phyloP scores from a whole-genome alignment of 2,329 filamentous ascomycete species.

The Pyrenochaeta sp. region DNA sequence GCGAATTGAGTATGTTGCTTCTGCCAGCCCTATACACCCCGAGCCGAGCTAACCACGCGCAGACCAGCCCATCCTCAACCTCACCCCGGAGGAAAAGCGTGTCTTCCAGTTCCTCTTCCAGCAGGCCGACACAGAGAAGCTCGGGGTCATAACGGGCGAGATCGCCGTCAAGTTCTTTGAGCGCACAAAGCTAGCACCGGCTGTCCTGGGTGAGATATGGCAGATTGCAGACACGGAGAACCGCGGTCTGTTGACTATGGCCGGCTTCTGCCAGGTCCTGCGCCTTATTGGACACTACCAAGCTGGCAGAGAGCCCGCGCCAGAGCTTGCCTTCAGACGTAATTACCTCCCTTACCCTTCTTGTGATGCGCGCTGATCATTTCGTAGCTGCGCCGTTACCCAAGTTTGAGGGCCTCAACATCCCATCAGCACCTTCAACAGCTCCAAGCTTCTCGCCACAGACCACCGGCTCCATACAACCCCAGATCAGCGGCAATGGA shows the following conservation, averaged over 20 bases:
- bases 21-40: neutral
- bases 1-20: conserved; percentile 44
- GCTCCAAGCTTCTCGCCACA: conserved; percentile 55
- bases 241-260: conserved; percentile 87
- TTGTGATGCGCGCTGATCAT: conserved; percentile 22
- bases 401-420: conserved; percentile 81
- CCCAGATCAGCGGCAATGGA: conserved; percentile 54
- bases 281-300: conserved; percentile 96
- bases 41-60: conserved; percentile 29
- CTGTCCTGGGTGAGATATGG: conserved; percentile 95
- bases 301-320: conserved; percentile 79
- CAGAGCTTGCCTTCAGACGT: conserved; percentile 83
- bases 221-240: conserved; percentile 98
- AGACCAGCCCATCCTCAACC: conserved; percentile 72
- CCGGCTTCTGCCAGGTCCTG: conserved; percentile 91
- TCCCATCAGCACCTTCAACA: conserved; percentile 58
- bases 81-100: conserved; percentile 90
- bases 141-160: conserved; percentile 95
- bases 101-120: conserved; percentile 92
- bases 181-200: conserved; percentile 86
- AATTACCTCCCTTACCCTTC: conserved; percentile 28
- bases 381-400: conserved; percentile 78
- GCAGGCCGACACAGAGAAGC: conserved; percentile 87
- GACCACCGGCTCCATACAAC: conserved; percentile 42
- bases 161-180: conserved; percentile 98